Percentiles rank a stretch among this genome's conserved stretches.
phyloP scores from a whole-genome alignment of 2,329 filamentous ascomycete genomes.

The Fusarium virguliforme region DNA sequence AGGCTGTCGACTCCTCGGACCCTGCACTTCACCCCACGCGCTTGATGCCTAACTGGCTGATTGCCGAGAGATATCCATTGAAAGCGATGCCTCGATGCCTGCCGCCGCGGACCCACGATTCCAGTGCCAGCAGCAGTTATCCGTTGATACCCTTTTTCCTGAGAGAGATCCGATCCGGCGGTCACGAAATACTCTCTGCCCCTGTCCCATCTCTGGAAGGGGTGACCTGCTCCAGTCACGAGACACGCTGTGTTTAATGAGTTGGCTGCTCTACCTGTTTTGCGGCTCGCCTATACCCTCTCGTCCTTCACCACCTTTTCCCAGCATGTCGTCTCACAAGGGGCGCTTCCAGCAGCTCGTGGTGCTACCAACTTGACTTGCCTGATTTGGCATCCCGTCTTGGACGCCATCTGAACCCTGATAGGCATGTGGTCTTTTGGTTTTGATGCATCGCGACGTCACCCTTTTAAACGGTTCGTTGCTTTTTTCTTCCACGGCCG shows the following conservation, averaged over 20 bases:
- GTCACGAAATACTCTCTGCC: constrained; percentile 5
- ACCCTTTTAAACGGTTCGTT: constrained; percentile 22
- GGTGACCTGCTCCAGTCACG: constrained; percentile 39
- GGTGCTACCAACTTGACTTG: constrained; percentile 4
- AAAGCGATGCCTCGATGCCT: constrained; percentile 19
- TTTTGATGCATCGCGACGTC: constrained; percentile 31
- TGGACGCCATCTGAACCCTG: not conserved
- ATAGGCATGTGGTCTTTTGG: not conserved
- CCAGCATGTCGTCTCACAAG: constrained; percentile 13
- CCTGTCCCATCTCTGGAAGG: constrained; percentile 13
- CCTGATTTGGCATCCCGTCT: constrained; percentile 13
- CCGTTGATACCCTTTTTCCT: constrained; percentile 15
- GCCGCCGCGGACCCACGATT: constrained; percentile 25
- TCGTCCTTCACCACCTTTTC: constrained; percentile 27
- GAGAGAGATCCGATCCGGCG: constrained; percentile 12
- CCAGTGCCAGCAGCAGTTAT: constrained; percentile 22
- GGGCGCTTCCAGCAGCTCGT: constrained; percentile 4
- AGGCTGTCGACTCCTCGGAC: constrained; percentile 18
- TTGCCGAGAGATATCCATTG: constrained; percentile 20
- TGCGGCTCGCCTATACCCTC: constrained; percentile 24
- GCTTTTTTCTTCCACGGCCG: constrained; percentile 27
- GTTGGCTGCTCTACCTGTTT: constrained; percentile 15
- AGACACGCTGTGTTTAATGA: constrained; percentile 32
- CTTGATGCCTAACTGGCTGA: constrained; percentile 42
- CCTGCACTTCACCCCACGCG: constrained; percentile 30